Percentiles rank a stretch among this genome's conserved stretches.
These are phyloP conservation scores for Zostera marina DNA, from an alignment of 116 monocot genomes.

Conservation along the genomic window DNA sequence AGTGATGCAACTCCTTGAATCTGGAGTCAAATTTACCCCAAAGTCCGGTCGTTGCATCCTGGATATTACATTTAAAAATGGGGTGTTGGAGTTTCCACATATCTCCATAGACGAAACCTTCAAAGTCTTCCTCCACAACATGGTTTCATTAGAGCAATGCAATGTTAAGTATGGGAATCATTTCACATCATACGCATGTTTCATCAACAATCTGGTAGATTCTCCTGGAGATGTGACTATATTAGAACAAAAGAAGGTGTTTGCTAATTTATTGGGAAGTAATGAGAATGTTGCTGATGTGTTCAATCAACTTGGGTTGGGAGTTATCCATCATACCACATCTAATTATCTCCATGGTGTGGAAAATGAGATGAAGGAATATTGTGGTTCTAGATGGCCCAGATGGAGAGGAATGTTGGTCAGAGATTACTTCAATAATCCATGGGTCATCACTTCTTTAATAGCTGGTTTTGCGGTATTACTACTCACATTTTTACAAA, in stretches of 20 bases:
- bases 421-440: slow-evolving; percentile 10
- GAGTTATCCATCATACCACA: not conserved
- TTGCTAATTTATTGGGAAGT: slow-evolving; percentile 6
- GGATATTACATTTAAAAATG: not conserved
- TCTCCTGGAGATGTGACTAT: slow-evolving; percentile 1
- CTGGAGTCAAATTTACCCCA: not conserved
- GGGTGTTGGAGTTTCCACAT: slow-evolving; percentile 3
- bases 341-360: not conserved
- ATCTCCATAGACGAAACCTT: not conserved
- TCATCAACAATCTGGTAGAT: slow-evolving; percentile 8
- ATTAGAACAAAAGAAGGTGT: slow-evolving; percentile 1
- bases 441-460: slow-evolving; percentile 16
- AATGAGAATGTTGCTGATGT: slow-evolving; percentile 8
- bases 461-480: slow-evolving; percentile 8
- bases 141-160: slow-evolving; percentile 12
- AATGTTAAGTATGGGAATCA: not conserved
- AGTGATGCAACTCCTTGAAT: not conserved
- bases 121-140: not conserved
- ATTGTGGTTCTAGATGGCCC: slow-evolving; percentile 1
- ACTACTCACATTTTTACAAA: slow-evolving; percentile 11
- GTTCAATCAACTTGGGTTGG: slow-evolving; percentile 3
- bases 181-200: slow-evolving; percentile 1
- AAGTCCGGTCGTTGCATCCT: not conserved
- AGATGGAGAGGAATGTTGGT: slow-evolving; percentile 1
- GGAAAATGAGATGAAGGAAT: slow-evolving; percentile 3